A percentile compares a stretch with the other conserved stretches of the same genome.
Conservation (phyloP, 768 basidiomycete genomes). For the Leucocoprinus birnbaumii region DNA sequence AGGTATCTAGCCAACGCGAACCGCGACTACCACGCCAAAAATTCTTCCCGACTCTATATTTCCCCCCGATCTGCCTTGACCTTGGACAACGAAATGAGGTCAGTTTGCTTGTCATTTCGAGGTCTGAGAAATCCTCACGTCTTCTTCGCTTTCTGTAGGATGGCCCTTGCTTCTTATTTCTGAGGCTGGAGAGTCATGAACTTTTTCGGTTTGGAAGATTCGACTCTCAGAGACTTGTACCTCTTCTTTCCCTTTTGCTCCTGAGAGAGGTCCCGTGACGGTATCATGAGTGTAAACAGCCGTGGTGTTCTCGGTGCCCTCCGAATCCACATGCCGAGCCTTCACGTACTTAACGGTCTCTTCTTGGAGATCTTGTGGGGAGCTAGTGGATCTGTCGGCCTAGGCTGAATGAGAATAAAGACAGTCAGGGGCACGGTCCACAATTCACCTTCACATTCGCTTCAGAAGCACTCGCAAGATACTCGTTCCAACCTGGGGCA, state of each 20-base stretch:
- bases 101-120: not conserved
- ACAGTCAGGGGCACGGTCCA: not conserved
- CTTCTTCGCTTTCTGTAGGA: conserved; percentile 29
- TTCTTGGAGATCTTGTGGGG: conserved; percentile 32
- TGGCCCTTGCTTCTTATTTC: conserved; percentile 14
- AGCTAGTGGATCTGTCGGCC: conserved; percentile 37
- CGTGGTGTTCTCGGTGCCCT: conserved; percentile 29
- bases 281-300: conserved; percentile 39
- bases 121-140: conserved; percentile 19
- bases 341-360: conserved; percentile 41
- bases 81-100: not conserved
- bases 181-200: conserved; percentile 13
- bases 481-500: conserved; percentile 74
- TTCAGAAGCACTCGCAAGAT: conserved; percentile 61
- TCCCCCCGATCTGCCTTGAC: conserved; percentile 16
- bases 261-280: conserved; percentile 42
- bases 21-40: not conserved
- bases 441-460: conserved; percentile 56
- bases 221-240: conserved; percentile 22
- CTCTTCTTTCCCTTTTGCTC: conserved; percentile 30
- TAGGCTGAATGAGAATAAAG: conserved; percentile 17
- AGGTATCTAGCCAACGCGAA: not conserved
- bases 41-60: not conserved
- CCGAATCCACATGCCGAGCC: conserved; percentile 34
- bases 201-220: conserved; percentile 14